Percentiles rank a stretch among this genome's conserved stretches.
Conservation (phyloP, 495 filamentous ascomycete species). For the Penicillium coffeae region DNA sequence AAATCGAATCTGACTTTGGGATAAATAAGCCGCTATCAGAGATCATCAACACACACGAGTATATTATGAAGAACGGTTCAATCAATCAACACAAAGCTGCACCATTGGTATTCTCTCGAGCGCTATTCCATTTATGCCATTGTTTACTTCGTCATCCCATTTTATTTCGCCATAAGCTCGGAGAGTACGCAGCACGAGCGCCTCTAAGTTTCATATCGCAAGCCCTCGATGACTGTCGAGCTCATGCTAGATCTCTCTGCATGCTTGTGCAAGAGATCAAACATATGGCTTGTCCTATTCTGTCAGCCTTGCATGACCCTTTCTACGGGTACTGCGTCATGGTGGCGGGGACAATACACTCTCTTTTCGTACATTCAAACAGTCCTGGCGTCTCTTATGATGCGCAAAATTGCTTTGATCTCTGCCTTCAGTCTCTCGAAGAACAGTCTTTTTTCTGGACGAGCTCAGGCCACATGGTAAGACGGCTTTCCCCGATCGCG, state of each 20-base stretch:
- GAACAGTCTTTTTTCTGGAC: too few relatives aligned
- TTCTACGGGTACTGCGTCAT: slow-evolving; percentile 23
- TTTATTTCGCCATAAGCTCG: slow-evolving; percentile 16
- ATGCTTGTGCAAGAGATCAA: slow-evolving; percentile 15
- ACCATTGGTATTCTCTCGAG: slow-evolving; percentile 24
- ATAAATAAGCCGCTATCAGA: slow-evolving; percentile 7
- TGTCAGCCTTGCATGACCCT: too few relatives aligned
- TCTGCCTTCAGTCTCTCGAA: too few relatives aligned
- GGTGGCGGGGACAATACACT: too few relatives aligned
- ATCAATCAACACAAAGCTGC: slow-evolving; percentile 16
- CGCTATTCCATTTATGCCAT: slow-evolving; percentile 28
- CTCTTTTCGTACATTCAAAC: too few relatives aligned
- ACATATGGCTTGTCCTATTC: slow-evolving; percentile 13
- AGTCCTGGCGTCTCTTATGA: too few relatives aligned
- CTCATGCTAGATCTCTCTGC: slow-evolving; percentile 20
- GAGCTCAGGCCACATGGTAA: too few relatives aligned
- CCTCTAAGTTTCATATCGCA: slow-evolving; percentile 21
- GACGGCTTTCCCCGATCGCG: too few relatives aligned
- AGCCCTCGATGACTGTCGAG: slow-evolving; percentile 14
- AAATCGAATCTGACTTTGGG: slow-evolving; percentile 26
- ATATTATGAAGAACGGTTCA: not conserved
- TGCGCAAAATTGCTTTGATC: too few relatives aligned
- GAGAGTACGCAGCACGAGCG: slow-evolving; percentile 15
- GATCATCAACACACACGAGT: not conserved
- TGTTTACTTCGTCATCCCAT: slow-evolving; percentile 32